Evolutionary conservation across 345 rosid species (phyloP), one percentile per base, ranked within the genome.

Genomic region (Eucalyptus regnans): DNA sequence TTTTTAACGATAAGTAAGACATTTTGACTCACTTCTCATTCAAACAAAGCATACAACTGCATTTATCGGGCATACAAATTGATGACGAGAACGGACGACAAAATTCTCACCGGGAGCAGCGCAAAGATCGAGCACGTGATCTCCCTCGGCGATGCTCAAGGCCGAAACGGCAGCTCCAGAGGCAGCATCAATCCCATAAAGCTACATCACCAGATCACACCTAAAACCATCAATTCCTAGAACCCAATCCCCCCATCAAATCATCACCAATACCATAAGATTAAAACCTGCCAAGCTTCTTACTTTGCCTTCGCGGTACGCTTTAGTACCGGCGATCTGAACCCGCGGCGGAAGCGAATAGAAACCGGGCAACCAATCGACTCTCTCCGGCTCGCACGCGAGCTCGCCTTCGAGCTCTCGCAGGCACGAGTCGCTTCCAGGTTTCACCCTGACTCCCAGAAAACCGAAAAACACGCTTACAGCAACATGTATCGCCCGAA

Each of bases 131-230:
- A 97, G 96, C 87, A 98, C 97, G 89, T 97, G 97, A 94, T 98
- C 99, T 88, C 98, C 99, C 4, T 86, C 90, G 10, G 95, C 94
- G 50, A 97, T 91, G 87, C 90, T 89, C 94, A 98, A 92, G 27
- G 96, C 97, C 50, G 90, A 90, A 87, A 97, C 98, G 87, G 99
- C 96, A 11, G 99, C 98, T 43, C 98, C 99, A 8, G 99, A 97
- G 88, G 99, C 98, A 80, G 98, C 98, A 90, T 96, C 98, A 64
- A 97, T 95, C 86, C 99, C 99, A 94, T 95, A 97, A 86, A 97
- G 92, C 99, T 96, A 90, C 85, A 92, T 56, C 52, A 64, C 83
- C 87, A 76, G 87, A 50, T 17, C 54, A 33, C 79, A 44, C 25
- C 66, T n/a, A 41, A 48, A 52, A 46, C 71, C 23, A 84, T 76